Percentiles rank a stretch among this genome's conserved stretches.
Evolutionary conservation across 1,284 basidiomycete species (phyloP).

Genomic region (Nidula niveotomentosa): DNA sequence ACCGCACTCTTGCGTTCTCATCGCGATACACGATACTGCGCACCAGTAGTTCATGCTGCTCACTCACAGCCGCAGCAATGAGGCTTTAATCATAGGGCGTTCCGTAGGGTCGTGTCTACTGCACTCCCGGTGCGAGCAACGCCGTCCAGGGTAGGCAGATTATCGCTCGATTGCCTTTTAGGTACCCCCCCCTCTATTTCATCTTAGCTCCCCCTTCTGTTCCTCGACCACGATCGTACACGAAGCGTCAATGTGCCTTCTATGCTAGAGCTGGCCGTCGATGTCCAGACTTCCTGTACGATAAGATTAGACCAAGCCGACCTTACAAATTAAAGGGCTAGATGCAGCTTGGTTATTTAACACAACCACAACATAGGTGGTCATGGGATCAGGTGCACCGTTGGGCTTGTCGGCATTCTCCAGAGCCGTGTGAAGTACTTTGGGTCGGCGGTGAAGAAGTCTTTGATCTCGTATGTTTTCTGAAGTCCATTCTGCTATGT

Average conservation of each 20-base stretch:
- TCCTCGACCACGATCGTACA: neutral
- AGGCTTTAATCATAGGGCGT: neutral
- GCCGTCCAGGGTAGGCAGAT: neutral
- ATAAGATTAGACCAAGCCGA: neutral
- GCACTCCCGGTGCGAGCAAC: neutral
- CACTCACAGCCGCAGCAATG: neutral
- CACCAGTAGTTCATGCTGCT: neutral
- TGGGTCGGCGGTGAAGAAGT: neutral
- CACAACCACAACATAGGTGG: neutral
- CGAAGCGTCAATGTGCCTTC: neutral
- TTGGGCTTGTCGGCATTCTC: neutral
- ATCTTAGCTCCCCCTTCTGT: neutral
- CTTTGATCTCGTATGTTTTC: neutral
- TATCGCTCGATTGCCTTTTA: slow-evolving; percentile 1
- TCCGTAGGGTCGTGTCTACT: neutral
- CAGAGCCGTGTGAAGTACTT: neutral
- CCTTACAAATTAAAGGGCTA: neutral
- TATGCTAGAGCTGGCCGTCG: neutral
- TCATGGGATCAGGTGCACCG: neutral
- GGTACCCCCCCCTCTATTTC: neutral
- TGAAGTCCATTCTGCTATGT: neutral
- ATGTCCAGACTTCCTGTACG: neutral
- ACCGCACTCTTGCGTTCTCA: neutral
- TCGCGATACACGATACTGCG: neutral
- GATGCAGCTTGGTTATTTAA: neutral